phyloP scores from a whole-genome alignment of 768 basidiomycete genomes.

The Arthromyces matolae region DNA sequence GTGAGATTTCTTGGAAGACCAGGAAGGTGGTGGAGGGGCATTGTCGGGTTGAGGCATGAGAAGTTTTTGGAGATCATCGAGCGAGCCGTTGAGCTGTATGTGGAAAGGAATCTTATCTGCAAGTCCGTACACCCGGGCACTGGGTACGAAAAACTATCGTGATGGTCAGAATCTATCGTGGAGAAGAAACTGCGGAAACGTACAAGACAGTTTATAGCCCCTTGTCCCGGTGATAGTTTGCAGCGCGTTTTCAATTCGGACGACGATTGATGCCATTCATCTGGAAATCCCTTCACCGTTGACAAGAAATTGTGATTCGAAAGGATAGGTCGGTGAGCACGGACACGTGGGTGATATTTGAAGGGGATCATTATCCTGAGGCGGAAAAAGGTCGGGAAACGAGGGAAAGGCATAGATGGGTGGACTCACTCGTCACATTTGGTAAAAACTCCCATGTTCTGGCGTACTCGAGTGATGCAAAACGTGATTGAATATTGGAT shows the following conservation, averaged over 20 bases:
- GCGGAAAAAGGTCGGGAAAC: background rate
- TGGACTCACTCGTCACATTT: constrained; percentile 41
- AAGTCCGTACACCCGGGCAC: constrained; percentile 52
- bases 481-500: constrained; percentile 46
- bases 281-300: constrained; percentile 56
- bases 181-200: constrained; percentile 16
- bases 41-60: constrained; percentile 23
- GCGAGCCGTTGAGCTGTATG: constrained; percentile 53
- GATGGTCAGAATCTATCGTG: background rate
- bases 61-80: constrained; percentile 45
- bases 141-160: constrained; percentile 41
- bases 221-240: constrained; percentile 23
- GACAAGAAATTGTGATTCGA: constrained; percentile 48
- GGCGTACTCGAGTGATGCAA: constrained; percentile 33
- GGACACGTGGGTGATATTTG: constrained; percentile 48
- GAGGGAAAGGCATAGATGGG: background rate
- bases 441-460: constrained; percentile 42
- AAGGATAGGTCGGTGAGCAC: constrained; percentile 53
- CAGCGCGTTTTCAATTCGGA: constrained; percentile 41
- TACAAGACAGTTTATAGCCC: constrained; percentile 50
- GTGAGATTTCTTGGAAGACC: constrained; percentile 8
- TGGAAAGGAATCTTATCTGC: constrained; percentile 62
- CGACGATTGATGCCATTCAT: constrained; percentile 59
- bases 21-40: constrained; percentile 17
- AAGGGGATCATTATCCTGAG: constrained; percentile 47